These are phyloP conservation scores for Lithospermum erythrorhizon DNA, from an alignment of 257 asterid species.

Conservation along the genomic window DNA sequence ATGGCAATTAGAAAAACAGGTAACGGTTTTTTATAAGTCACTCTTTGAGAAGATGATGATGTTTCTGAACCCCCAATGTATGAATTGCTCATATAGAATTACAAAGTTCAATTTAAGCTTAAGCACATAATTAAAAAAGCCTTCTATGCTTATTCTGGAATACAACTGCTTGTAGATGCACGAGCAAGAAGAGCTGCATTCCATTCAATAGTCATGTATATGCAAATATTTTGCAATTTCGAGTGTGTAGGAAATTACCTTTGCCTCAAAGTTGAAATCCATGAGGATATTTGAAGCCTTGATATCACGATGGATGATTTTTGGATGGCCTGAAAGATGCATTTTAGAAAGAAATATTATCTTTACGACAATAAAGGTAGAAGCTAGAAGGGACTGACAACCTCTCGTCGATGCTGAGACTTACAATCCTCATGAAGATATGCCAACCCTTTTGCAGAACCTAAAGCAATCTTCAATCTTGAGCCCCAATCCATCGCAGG, in stretches of 20 bases:
- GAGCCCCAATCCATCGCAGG: slow-evolving; percentile 34
- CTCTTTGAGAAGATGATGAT: neutral
- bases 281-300: slow-evolving; percentile 83
- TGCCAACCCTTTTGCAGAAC: slow-evolving; percentile 47
- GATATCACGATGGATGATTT: slow-evolving; percentile 87
- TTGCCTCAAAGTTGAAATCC: slow-evolving; percentile 76
- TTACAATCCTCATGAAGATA: slow-evolving; percentile 47
- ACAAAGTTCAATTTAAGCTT: no score
- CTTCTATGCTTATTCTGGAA: no score
- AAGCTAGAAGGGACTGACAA: neutral
- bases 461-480: slow-evolving; percentile 37
- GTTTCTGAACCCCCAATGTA: no score
- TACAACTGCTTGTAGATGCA: no score
- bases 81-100: no score
- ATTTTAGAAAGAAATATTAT: slow-evolving; percentile 5
- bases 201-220: neutral
- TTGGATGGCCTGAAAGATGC: slow-evolving; percentile 69
- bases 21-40: neutral
- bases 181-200: no score
- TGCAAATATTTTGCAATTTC: neutral
- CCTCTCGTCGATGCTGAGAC: slow-evolving; percentile 2
- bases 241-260: slow-evolving; percentile 30
- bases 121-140: no score
- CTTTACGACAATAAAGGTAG: neutral
- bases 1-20: slow-evolving; percentile 1